Evolutionary conservation across 805 yeast species (phyloP).

Genomic region (Phaffomyces thermotolerans): DNA sequence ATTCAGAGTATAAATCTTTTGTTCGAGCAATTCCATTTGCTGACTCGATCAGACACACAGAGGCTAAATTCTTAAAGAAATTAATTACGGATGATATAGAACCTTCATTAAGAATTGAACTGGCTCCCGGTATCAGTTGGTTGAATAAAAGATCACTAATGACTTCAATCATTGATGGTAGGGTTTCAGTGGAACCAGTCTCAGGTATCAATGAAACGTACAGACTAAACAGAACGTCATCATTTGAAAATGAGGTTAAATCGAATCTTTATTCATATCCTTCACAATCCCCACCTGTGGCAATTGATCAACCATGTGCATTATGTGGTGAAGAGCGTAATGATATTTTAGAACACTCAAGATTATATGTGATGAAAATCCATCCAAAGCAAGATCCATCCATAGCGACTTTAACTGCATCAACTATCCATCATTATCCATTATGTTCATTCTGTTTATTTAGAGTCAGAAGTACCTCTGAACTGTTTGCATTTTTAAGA

Average conservation of each 20-base stretch:
- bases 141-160: slow-evolving; percentile 55
- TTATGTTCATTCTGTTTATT: slow-evolving; percentile 77
- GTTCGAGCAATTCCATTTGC: slow-evolving; percentile 27
- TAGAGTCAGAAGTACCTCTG: slow-evolving; percentile 76
- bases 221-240: slow-evolving; percentile 27
- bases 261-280: slow-evolving; percentile 38
- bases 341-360: slow-evolving; percentile 66
- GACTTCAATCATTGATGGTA: slow-evolving; percentile 66
- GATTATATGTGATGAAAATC: slow-evolving; percentile 62
- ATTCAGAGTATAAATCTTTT: slow-evolving; percentile 32
- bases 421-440: slow-evolving; percentile 45
- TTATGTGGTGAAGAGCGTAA: slow-evolving; percentile 76
- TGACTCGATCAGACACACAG: slow-evolving; percentile 32
- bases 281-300: slow-evolving; percentile 56
- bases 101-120: slow-evolving; percentile 56
- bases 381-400: slow-evolving; percentile 22
- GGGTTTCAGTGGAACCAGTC: slow-evolving; percentile 79
- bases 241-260: slow-evolving; percentile 19
- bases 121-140: slow-evolving; percentile 58
- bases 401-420: slow-evolving; percentile 12
- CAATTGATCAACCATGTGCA: slow-evolving; percentile 68
- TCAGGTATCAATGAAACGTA: slow-evolving; percentile 75
- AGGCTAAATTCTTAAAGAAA: slow-evolving; percentile 49
- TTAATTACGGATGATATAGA: slow-evolving; percentile 75
- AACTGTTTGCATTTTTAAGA: slow-evolving; percentile 70